These are phyloP conservation scores for Dryas alaskensis DNA, from an alignment of 306 rosid species.

Conservation along the genomic window DNA sequence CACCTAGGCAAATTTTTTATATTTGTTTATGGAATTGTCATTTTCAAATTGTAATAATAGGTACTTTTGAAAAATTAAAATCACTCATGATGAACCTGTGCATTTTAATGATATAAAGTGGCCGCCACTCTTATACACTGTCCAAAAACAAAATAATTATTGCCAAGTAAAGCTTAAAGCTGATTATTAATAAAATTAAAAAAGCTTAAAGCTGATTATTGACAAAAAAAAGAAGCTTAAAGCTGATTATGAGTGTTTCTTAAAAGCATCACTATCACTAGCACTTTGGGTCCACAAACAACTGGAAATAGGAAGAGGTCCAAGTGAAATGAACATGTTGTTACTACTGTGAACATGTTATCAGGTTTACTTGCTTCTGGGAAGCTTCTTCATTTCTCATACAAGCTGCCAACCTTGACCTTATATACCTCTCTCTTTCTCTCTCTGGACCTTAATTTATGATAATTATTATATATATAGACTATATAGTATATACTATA, in stretches of 20 bases:
- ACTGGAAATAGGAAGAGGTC: constrained; percentile 21
- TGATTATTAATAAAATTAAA: too few species aligned
- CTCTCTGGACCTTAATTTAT: not conserved
- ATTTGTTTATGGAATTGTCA: too few species aligned
- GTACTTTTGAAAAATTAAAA: too few species aligned
- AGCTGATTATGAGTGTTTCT: not conserved
- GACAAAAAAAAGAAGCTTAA: too few species aligned
- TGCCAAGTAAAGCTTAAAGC: too few species aligned
- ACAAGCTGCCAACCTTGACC: constrained; percentile 45
- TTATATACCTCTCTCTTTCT: not conserved
- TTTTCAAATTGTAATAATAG: too few species aligned
- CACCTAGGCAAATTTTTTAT: too few species aligned
- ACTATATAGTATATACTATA: not conserved
- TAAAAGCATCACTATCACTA: constrained; percentile 24
- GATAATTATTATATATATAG: too few species aligned
- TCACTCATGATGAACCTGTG: not conserved
- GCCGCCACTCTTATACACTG: not conserved
- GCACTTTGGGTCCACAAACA: not conserved
- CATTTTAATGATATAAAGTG: not conserved
- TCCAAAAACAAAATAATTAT: too few species aligned
- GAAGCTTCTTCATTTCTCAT: constrained; percentile 35
- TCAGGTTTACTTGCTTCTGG: constrained; percentile 22
- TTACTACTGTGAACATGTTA: not conserved
- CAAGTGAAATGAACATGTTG: constrained; percentile 52
- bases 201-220: not conserved